phyloP scores from a whole-genome alignment of 1,284 basidiomycete genomes.

The Fomitopsis schrenkii region DNA sequence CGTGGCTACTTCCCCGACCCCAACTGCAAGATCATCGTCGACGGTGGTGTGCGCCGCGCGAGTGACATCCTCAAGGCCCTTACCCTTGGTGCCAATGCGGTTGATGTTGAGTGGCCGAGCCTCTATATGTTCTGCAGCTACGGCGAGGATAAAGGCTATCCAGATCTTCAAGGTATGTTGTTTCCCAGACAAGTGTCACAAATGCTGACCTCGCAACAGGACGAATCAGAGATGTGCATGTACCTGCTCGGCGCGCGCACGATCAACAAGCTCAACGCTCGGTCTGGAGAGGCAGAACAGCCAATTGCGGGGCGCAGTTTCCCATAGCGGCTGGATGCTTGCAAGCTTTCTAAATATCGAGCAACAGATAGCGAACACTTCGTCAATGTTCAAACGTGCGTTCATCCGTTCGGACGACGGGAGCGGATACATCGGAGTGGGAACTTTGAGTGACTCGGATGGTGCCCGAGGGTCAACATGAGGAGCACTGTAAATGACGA shows the following conservation, averaged over 20 bases:
- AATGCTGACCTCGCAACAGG: conserved; percentile 39
- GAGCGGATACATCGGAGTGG: too few species aligned
- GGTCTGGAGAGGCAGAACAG: too few species aligned
- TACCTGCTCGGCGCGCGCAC: conserved; percentile 79
- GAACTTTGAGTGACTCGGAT: too few species aligned
- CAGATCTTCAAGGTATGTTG: conserved; percentile 67
- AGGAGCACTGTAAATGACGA: too few species aligned
- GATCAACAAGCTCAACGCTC: conserved; percentile 71
- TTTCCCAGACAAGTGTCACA: neutral
- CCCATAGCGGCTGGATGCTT: too few species aligned
- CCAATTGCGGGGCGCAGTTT: too few species aligned
- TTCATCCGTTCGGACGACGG: too few species aligned
- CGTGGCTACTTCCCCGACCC: conserved; percentile 62
- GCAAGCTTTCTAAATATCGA: too few species aligned
- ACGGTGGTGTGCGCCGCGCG: conserved; percentile 89
- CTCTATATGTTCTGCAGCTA: conserved; percentile 87
- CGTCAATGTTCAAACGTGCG: too few species aligned
- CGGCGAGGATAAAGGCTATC: conserved; percentile 73
- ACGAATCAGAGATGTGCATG: conserved; percentile 93
- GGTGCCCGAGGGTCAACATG: too few species aligned
- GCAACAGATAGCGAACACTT: too few species aligned
- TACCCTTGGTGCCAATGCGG: conserved; percentile 85
- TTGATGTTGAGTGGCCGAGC: conserved; percentile 79
- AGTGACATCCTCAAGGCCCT: conserved; percentile 93
- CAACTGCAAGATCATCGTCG: conserved; percentile 86